Conservation (phyloP, 768 basidiomycete species). For the Rhizopogon rudus region DNA sequence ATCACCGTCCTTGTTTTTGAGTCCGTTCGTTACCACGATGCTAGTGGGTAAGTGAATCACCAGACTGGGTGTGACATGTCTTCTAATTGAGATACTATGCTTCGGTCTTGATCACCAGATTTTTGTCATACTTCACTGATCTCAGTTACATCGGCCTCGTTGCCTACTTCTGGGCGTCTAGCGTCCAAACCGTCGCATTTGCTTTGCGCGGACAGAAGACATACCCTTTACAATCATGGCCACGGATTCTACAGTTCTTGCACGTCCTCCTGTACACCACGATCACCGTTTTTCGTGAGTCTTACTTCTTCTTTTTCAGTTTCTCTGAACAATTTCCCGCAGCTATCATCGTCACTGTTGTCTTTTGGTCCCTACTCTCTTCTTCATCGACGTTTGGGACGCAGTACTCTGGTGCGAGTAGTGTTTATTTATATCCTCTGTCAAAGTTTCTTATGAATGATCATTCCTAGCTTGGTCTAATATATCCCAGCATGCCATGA, state of each 20-base stretch:
- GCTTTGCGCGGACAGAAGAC: constrained; percentile 25
- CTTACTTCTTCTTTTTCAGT: not conserved
- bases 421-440: not conserved
- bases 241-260: constrained; percentile 45
- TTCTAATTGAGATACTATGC: not conserved
- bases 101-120: constrained; percentile 31
- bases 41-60: constrained; percentile 31
- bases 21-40: constrained; percentile 25
- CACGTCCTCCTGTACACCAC: constrained; percentile 52
- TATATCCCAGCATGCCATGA: constrained; percentile 58
- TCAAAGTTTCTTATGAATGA: not conserved
- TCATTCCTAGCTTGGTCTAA: constrained; percentile 48
- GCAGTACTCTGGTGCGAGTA: constrained; percentile 32
- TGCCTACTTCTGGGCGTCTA: constrained; percentile 58
- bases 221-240: constrained; percentile 62
- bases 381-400: constrained; percentile 36
- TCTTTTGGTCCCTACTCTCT: constrained; percentile 57
- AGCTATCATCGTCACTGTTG: constrained; percentile 63
- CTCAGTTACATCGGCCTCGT: constrained; percentile 58
- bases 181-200: constrained; percentile 47
- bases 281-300: constrained; percentile 54
- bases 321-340: not conserved
- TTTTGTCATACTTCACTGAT: constrained; percentile 61
- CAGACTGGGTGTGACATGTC: not conserved
- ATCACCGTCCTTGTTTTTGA: constrained; percentile 25